phyloP scores from a whole-genome alignment of 116 monocot genomes.

The Dioscorea cayenensis region DNA sequence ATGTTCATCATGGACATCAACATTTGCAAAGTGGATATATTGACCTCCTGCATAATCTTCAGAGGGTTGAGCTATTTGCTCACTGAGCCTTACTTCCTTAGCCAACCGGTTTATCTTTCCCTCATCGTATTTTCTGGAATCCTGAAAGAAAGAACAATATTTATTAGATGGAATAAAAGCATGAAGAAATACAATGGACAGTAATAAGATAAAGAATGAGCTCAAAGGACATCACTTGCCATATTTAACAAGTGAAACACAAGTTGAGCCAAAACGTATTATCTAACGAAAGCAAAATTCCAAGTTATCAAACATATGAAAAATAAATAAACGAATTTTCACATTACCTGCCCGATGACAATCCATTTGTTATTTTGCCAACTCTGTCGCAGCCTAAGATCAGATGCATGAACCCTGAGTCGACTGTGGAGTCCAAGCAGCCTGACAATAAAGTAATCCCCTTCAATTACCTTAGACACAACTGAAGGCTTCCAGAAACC shows the following conservation, averaged over 20 bases:
- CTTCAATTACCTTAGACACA: conserved; percentile 10
- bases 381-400: conserved; percentile 13
- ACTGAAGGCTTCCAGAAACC: conserved; percentile 23
- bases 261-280: not conserved
- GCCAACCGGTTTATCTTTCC: not conserved
- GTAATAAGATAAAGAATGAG: not conserved
- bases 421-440: conserved; percentile 9
- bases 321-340: not conserved
- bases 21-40: not conserved
- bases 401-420: conserved; percentile 7
- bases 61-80: not conserved
- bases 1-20: not conserved
- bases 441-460: conserved; percentile 12
- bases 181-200: not conserved
- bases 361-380: conserved; percentile 23
- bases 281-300: no score
- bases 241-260: not conserved
- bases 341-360: conserved; percentile 16
- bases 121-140: not conserved
- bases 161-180: not conserved
- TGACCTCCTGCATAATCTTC: no score
- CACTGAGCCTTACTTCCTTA: not conserved
- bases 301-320: not conserved
- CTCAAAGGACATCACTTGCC: not conserved
- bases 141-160: not conserved